Base-by-base conservation (phyloP, 805 yeast species). In the Yamadazyma philogaea region DNA sequence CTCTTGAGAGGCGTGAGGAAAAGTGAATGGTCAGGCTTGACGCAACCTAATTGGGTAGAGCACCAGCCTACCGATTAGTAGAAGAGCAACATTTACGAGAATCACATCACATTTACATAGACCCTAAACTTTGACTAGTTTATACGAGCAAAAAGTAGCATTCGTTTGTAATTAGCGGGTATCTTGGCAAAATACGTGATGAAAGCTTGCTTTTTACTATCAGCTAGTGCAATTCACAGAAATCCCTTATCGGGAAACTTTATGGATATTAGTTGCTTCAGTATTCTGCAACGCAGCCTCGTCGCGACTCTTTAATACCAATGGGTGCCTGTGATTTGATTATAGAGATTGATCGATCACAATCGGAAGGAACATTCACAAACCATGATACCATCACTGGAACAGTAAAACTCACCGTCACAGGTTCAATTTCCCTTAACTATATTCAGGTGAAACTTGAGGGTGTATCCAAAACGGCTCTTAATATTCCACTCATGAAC, bases 381-480 rank as follows among this genome's bases (percentile, higher is more conserved):
- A 75, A 73, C 46, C 54, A 67, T 45, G 81, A 77, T 43, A 54
- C 57, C 6, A 56, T 77, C 8, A 43, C 55, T 27, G 82, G 81
- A 0, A 48, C 43, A 3, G 72, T 77, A 1, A 49, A 52, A 11
- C 57, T 77, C 40, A 58, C 57, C 12, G 72, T 68, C 6, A 57
- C 68, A 7, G 56, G 66, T 2, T 66, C 77, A 8, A 60, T 74
- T n/a, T 53, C 74, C 1, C 57, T 78, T 28, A 68, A 68, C 30
- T 64, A 64, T 47, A 71, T 78, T 30, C 75, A 72, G 46, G 80
- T 77, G 34, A 77, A 78, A 49, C 58, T 78, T 12, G 76, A 75
- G 49, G 84, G 82, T 1, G 55, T 72, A 1, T 57, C 79, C 8
- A 56, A 54, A 30, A 60, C 79, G 0, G 59, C 56, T 37, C 45